Evolutionary conservation across 371 early-diverging fungal genomes (phyloP).

Genomic region (Caulochytrium protostelioides): DNA sequence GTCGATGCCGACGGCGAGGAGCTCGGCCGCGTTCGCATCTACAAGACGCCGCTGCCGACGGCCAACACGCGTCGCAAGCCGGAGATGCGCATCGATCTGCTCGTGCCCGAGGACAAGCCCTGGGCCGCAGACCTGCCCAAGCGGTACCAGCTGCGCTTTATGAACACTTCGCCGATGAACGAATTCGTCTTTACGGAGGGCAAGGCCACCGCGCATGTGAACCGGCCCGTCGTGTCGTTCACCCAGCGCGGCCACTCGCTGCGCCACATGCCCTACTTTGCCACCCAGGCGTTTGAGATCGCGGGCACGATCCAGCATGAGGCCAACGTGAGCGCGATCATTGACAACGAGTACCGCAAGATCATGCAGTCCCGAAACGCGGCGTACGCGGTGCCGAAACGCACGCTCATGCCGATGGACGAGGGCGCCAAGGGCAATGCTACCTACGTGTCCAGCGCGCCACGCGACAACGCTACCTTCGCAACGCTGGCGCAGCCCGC

Average conservation of each 20-base stretch:
- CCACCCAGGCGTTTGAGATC: too few species aligned
- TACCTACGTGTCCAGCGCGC: too few species aligned
- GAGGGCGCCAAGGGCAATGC: too few species aligned
- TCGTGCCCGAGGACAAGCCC: constrained; percentile 6
- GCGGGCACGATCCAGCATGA: constrained; percentile 65
- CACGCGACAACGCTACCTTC: too few species aligned
- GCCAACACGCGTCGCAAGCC: not conserved
- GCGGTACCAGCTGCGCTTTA: constrained; percentile 49
- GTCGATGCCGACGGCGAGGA: constrained; percentile 30
- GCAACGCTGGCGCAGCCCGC: too few species aligned
- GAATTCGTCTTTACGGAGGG: constrained; percentile 46
- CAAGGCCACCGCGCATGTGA: too few species aligned
- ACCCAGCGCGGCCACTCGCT: too few species aligned
- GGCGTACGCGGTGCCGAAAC: constrained; percentile 21
- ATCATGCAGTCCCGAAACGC: constrained; percentile 53
- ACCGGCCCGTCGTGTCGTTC: too few species aligned
- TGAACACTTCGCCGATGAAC: constrained; percentile 40
- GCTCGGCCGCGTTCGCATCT: constrained; percentile 59
- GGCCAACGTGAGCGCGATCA: constrained; percentile 46
- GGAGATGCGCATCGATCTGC: constrained; percentile 2
- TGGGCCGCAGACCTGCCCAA: constrained; percentile 33
- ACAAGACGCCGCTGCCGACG: constrained; percentile 8
- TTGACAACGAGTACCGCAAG: constrained; percentile 37
- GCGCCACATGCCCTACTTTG: too few species aligned
- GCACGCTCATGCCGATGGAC: constrained; percentile 32